A percentile compares a stretch with the other conserved stretches of the same genome.
phyloP scores from a whole-genome alignment of 1,284 basidiomycete genomes.

The Cystobasidium sp. region DNA sequence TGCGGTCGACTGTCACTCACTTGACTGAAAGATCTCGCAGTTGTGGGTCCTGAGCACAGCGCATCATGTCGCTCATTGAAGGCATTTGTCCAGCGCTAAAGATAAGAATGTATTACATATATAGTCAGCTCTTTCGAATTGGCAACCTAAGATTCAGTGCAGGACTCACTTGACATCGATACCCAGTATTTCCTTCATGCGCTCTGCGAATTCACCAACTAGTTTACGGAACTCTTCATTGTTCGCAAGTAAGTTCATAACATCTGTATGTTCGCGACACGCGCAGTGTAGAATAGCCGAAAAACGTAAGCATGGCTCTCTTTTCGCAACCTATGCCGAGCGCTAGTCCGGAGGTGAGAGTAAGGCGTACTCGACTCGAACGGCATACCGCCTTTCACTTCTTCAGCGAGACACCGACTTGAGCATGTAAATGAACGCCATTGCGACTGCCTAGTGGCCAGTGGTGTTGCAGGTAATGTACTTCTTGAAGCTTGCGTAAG shows the following conservation, averaged over 20 bases:
- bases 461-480: background rate
- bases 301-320: background rate
- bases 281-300: background rate
- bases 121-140: background rate
- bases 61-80: constrained; percentile 30
- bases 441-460: background rate
- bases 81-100: constrained; percentile 34
- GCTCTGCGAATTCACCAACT: constrained; percentile 25
- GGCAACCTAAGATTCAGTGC: background rate
- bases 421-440: constrained; percentile 9
- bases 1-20: background rate
- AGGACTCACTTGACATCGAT: constrained; percentile 35
- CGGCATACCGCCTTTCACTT: constrained; percentile 22
- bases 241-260: constrained; percentile 35
- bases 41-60: constrained; percentile 22
- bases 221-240: constrained; percentile 35
- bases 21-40: constrained; percentile 20
- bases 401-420: constrained; percentile 30
- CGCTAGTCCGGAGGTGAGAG: background rate
- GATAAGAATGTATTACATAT: background rate
- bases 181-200: constrained; percentile 34
- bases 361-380: constrained; percentile 17
- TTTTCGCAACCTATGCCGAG: no score
- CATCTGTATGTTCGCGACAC: constrained; percentile 4
- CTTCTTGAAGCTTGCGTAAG: no score